A percentile compares a stretch with the other conserved stretches of the same genome.
These are phyloP conservation scores for Neofusicoccum kwambonambiense DNA, from an alignment of 2,329 filamentous ascomycete species.

Conservation along the genomic window DNA sequence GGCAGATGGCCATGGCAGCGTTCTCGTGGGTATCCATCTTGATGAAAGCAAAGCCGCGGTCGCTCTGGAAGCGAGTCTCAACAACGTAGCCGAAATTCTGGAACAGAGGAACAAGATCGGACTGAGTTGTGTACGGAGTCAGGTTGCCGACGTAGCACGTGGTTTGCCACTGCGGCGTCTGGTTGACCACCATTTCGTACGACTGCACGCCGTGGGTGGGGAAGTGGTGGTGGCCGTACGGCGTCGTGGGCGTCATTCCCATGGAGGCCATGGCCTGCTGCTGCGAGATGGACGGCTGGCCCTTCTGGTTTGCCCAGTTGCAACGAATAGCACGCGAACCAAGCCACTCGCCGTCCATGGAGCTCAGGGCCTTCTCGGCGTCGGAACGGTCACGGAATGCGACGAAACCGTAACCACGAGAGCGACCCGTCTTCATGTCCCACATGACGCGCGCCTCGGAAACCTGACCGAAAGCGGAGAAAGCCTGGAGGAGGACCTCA, in stretches of 20 bases:
- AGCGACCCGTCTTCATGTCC: slow-evolving; percentile 99
- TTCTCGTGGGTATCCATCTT: slow-evolving; percentile 99
- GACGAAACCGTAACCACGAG: slow-evolving; percentile 95
- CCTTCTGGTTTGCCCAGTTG: slow-evolving; percentile 99
- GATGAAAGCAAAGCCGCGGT: slow-evolving; percentile 96
- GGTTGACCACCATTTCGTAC: slow-evolving; percentile 93
- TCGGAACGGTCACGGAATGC: slow-evolving; percentile 92
- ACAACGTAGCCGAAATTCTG: slow-evolving; percentile 98
- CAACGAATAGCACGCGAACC: slow-evolving; percentile 96
- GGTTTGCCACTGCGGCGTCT: slow-evolving; percentile 97
- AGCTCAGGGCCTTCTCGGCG: slow-evolving; percentile 91
- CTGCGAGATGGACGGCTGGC: slow-evolving; percentile 97
- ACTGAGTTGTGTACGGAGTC: slow-evolving; percentile 95
- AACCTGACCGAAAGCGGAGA: slow-evolving; percentile 91
- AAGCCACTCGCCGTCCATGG: slow-evolving; percentile 99
- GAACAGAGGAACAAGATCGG: slow-evolving; percentile 95
- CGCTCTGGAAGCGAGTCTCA: slow-evolving; percentile 95
- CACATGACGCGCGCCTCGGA: slow-evolving; percentile 99
- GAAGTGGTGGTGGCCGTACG: slow-evolving; percentile 96
- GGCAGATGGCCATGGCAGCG: slow-evolving; percentile 96
- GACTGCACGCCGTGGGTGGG: slow-evolving; percentile 95
- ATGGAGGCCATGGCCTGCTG: slow-evolving; percentile 96
- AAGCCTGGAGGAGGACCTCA: slow-evolving; percentile 87
- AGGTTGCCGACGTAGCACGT: slow-evolving; percentile 98
- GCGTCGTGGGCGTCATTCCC: slow-evolving; percentile 96